Percentiles rank a stretch among this genome's conserved stretches.
Evolutionary conservation across 805 yeast genomes (phyloP).

Genomic region (Metschnikowia chrysomelidarum): DNA sequence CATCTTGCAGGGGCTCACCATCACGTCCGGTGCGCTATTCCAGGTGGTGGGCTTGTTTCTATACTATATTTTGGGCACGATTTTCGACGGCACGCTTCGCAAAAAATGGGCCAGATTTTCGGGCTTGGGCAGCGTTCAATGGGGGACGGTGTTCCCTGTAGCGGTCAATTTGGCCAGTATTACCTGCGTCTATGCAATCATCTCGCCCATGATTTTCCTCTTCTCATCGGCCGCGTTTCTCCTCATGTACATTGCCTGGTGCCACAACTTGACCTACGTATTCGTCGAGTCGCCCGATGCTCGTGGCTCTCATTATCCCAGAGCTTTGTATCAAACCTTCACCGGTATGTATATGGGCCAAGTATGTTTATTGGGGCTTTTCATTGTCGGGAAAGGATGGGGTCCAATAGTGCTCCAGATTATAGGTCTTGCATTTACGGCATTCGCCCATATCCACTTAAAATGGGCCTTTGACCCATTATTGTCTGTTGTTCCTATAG

Average conservation of each 20-base stretch:
- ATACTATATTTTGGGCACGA: slow-evolving; percentile 54
- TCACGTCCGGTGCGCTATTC: slow-evolving; percentile 62
- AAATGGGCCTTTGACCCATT: slow-evolving; percentile 62
- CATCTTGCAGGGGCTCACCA: slow-evolving; percentile 64
- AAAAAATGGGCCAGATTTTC: slow-evolving; percentile 63
- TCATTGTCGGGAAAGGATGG: slow-evolving; percentile 91
- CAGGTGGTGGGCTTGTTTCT: slow-evolving; percentile 59
- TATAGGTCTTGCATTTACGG: slow-evolving; percentile 61
- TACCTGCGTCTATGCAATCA: slow-evolving; percentile 62
- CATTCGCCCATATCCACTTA: slow-evolving; percentile 65
- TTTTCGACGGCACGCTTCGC: slow-evolving; percentile 64
- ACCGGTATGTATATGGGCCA: slow-evolving; percentile 88
- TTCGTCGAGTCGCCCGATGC: slow-evolving; percentile 65
- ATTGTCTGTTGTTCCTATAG: slow-evolving; percentile 59
- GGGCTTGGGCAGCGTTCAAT: slow-evolving; percentile 49
- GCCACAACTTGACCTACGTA: slow-evolving; percentile 75
- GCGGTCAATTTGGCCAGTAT: slow-evolving; percentile 71
- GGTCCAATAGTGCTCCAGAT: slow-evolving; percentile 84
- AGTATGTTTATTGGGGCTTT: slow-evolving; percentile 79
- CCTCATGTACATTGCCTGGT: slow-evolving; percentile 70
- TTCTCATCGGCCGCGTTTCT: slow-evolving; percentile 72
- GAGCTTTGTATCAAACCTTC: slow-evolving; percentile 84
- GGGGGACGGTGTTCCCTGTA: slow-evolving; percentile 81
- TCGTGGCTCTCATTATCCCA: slow-evolving; percentile 82
- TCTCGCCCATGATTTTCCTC: slow-evolving; percentile 78